Conservation (phyloP, 306 rosid genomes). For the Cucurbita ficifolia region DNA sequence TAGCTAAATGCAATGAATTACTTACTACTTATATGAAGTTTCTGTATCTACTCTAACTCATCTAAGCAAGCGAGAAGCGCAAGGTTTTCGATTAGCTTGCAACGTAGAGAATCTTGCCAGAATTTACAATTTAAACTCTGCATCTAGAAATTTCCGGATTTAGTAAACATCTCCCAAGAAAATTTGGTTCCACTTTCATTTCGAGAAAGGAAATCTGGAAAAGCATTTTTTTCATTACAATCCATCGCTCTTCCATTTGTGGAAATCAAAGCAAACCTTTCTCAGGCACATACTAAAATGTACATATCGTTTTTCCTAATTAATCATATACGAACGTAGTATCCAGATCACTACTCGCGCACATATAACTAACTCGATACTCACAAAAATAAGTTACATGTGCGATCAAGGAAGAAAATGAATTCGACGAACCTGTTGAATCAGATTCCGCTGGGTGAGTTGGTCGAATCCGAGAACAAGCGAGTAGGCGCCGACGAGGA, state of each 20-base stretch:
- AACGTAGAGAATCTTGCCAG: not conserved
- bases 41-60: not conserved
- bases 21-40: not conserved
- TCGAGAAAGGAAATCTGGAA: not conserved
- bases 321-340: not conserved
- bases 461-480: constrained; percentile 51
- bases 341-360: not conserved
- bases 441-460: constrained; percentile 34
- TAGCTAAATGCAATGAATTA: not conserved
- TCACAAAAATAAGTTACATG: not conserved
- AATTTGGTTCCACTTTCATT: not conserved
- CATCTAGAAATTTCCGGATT: not conserved
- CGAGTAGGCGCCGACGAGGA: constrained; percentile 51
- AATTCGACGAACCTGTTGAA: constrained; percentile 42
- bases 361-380: not conserved
- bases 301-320: not conserved
- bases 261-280: not conserved
- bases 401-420: not conserved
- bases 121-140: not conserved
- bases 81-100: not conserved
- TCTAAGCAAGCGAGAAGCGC: not conserved
- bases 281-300: not conserved
- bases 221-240: not conserved
- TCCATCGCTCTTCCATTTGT: not conserved
- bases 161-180: not conserved